phyloP scores from a whole-genome alignment of 805 yeast genomes.

The Sungouiella blattae region DNA sequence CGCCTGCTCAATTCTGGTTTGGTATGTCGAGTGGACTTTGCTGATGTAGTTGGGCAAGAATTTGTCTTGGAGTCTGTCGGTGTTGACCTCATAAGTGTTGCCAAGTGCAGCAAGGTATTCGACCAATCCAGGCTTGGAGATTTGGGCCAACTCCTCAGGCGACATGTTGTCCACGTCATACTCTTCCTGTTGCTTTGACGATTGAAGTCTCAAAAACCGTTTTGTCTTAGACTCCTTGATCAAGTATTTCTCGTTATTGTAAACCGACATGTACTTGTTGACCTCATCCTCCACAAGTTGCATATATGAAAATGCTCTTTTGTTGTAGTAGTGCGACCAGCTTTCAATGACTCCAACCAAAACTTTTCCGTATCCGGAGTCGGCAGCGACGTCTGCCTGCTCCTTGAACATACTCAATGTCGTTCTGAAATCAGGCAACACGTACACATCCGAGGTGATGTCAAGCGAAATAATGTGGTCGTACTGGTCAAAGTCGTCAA shows the following conservation, averaged over 20 bases:
- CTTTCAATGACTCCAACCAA: slow-evolving; percentile 74
- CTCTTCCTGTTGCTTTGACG: slow-evolving; percentile 9
- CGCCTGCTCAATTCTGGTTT: slow-evolving; percentile 30
- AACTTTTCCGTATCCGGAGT: slow-evolving; percentile 75
- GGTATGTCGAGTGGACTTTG: slow-evolving; percentile 49
- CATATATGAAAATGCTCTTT: slow-evolving; percentile 64
- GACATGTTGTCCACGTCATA: slow-evolving; percentile 39
- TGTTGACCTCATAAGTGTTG: slow-evolving; percentile 79
- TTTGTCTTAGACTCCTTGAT: slow-evolving; percentile 43
- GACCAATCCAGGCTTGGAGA: slow-evolving; percentile 61
- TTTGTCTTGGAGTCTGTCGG: slow-evolving; percentile 59
- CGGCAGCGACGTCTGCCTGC: slow-evolving; percentile 84
- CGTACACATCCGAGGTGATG: slow-evolving; percentile 46
- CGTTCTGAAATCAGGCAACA: slow-evolving; percentile 73
- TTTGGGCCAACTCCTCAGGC: slow-evolving; percentile 31
- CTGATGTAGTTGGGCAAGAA: slow-evolving; percentile 62
- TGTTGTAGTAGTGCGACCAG: slow-evolving; percentile 57
- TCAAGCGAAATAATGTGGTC: slow-evolving; percentile 31
- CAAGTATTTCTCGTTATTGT: slow-evolving; percentile 35
- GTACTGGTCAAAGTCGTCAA: slow-evolving; percentile 36
- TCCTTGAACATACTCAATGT: slow-evolving; percentile 83
- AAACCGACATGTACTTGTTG: slow-evolving; percentile 39
- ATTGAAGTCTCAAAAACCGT: slow-evolving; percentile 29
- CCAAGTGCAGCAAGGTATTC: slow-evolving; percentile 82
- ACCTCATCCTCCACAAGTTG: slow-evolving; percentile 45